Evolutionary conservation across 495 filamentous ascomycete genomes (phyloP).

Genomic region (Daldinia vernicosa): DNA sequence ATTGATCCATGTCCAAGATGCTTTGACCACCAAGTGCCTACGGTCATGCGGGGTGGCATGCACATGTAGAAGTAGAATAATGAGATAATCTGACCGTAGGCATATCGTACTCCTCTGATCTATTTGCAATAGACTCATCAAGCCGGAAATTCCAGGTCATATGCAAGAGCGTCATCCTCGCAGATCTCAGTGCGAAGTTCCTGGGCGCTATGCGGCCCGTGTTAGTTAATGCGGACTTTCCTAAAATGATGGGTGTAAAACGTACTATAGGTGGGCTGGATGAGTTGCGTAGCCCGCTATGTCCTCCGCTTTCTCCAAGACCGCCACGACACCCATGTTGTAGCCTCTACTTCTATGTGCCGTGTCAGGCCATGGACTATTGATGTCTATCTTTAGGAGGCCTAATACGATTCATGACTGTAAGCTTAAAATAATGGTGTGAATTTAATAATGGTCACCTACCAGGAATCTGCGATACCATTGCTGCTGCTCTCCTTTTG

Average conservation of each 20-base stretch:
- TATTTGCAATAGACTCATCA: not conserved
- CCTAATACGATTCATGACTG: not conserved
- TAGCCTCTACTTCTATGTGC: slow-evolving; percentile 7
- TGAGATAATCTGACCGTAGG: not conserved
- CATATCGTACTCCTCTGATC: not conserved
- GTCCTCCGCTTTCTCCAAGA: slow-evolving; percentile 19
- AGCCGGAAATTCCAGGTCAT: slow-evolving; percentile 23
- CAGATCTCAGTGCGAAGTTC: slow-evolving; percentile 13
- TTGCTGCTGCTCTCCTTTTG: slow-evolving; percentile 4
- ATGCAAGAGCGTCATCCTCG: slow-evolving; percentile 12
- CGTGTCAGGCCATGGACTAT: slow-evolving; percentile 6
- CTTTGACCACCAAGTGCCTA: not conserved
- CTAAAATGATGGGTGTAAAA: not conserved
- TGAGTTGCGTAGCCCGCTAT: slow-evolving; percentile 10
- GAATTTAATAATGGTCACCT: not conserved
- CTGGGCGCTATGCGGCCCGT: not conserved
- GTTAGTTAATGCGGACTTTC: slow-evolving; percentile 7
- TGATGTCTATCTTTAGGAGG: slow-evolving; percentile 10
- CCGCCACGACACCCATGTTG: slow-evolving; percentile 11
- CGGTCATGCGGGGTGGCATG: not conserved
- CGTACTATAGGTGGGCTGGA: slow-evolving; percentile 24
- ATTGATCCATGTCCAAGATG: not conserved
- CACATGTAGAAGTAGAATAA: not conserved
- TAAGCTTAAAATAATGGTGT: not conserved
- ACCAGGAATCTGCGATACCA: slow-evolving; percentile 18